Evolutionary conservation across 805 yeast genomes (phyloP).

Genomic region (Barnettozyma populi): DNA sequence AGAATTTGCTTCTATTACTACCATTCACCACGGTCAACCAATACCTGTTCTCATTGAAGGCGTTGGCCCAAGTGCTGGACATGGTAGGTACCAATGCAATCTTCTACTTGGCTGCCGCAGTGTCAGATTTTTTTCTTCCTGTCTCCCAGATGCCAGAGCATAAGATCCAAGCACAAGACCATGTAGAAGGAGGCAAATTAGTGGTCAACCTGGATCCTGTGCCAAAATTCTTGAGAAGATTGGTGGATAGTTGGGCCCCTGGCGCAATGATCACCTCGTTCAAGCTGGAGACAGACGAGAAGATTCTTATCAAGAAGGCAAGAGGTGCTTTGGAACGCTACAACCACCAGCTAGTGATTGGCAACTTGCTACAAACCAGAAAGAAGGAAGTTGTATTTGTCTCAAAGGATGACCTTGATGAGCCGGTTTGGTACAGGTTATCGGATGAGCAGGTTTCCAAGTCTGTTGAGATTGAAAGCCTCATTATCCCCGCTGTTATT

Average conservation of each 20-base stretch:
- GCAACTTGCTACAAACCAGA: slow-evolving; percentile 84
- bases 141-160: slow-evolving; percentile 82
- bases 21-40: slow-evolving; percentile 96
- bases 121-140: slow-evolving; percentile 93
- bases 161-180: slow-evolving; percentile 81
- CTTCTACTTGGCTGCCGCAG: slow-evolving; percentile 95
- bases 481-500: slow-evolving; percentile 76
- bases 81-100: slow-evolving; percentile 52
- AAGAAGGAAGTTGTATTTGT: slow-evolving; percentile 87
- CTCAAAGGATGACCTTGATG: slow-evolving; percentile 34
- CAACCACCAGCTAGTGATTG: slow-evolving; percentile 91
- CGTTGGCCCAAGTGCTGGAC: slow-evolving; percentile 56
- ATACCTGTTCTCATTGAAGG: slow-evolving; percentile 76
- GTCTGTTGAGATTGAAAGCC: slow-evolving; percentile 64
- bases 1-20: slow-evolving; percentile 42
- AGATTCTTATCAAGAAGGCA: slow-evolving; percentile 69
- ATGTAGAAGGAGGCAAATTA: slow-evolving; percentile 55
- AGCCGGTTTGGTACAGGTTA: slow-evolving; percentile 46
- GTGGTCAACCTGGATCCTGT: slow-evolving; percentile 90
- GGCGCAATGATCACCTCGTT: slow-evolving; percentile 91
- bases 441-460: slow-evolving; percentile 33
- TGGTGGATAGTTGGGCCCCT: slow-evolving; percentile 94
- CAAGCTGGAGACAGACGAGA: slow-evolving; percentile 83
- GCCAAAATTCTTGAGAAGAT: slow-evolving; percentile 82
- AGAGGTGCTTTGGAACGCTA: slow-evolving; percentile 75